phyloP scores from a whole-genome alignment of 1,284 basidiomycete species.

The Heliocybe sulcata region DNA sequence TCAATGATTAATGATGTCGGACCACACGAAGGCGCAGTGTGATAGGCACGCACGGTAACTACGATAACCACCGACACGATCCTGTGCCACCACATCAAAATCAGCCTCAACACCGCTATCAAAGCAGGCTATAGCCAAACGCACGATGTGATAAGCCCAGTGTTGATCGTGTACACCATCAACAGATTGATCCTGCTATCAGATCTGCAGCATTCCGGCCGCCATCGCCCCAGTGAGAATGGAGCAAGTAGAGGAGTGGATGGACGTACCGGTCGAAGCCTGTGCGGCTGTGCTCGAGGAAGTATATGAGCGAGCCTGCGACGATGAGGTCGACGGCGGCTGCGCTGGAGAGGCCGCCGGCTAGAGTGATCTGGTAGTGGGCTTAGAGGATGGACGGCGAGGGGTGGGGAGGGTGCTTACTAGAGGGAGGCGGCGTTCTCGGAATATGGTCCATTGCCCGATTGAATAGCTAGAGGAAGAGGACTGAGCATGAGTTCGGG shows the following conservation, averaged over 20 bases:
- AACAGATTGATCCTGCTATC: not conserved
- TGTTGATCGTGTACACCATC: not conserved
- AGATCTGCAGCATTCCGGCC: not conserved
- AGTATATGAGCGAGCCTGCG: not conserved
- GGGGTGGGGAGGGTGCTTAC: not conserved
- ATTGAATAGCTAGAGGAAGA: not conserved
- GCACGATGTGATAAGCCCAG: not conserved
- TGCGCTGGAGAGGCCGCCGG: not conserved
- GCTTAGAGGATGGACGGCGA: too few species aligned
- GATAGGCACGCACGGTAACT: not conserved
- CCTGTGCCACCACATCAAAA: not conserved
- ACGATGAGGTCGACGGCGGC: not conserved
- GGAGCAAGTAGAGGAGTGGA: not conserved
- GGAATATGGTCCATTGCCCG: not conserved
- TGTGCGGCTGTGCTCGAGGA: not conserved
- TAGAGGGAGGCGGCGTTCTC: not conserved
- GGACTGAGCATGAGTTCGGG: not conserved
- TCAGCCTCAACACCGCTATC: not conserved
- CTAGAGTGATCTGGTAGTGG: not conserved
- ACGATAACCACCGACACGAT: not conserved
- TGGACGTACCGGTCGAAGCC: not conserved
- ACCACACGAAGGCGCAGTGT: not conserved
- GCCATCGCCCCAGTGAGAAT: too few species aligned
- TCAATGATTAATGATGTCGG: not conserved
- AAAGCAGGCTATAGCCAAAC: not conserved